A percentile compares a stretch with the other conserved stretches of the same genome.
Evolutionary conservation across 2,329 filamentous ascomycete species (phyloP).

Genomic region (Aureobasidium leucospermi): DNA sequence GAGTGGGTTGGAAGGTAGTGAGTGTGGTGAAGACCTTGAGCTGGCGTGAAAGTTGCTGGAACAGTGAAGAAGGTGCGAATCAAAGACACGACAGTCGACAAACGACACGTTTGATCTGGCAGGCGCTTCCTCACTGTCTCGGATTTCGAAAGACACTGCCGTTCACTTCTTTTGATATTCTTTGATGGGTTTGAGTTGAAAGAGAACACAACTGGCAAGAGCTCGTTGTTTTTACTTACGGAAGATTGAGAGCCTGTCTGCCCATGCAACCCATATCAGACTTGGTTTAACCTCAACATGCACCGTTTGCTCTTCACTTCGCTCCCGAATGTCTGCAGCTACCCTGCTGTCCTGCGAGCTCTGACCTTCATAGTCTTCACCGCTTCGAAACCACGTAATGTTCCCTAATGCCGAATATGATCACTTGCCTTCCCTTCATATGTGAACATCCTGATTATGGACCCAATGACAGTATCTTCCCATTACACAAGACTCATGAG

Average conservation of each 20-base stretch:
- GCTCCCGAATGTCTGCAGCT: conserved; percentile 1
- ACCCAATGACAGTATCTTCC: too few relatives aligned
- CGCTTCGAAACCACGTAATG: too few relatives aligned
- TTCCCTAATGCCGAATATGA: too few relatives aligned
- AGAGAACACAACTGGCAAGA: background rate
- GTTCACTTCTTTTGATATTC: background rate
- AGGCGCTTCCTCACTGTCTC: conserved; percentile 2
- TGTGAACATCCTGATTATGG: too few relatives aligned
- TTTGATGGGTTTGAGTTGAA: background rate
- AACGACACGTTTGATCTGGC: background rate
- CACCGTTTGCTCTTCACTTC: background rate
- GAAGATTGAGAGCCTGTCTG: background rate
- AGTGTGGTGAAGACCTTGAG: background rate
- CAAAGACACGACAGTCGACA: background rate
- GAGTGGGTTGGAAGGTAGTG: background rate
- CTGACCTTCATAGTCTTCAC: background rate
- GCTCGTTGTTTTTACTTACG: background rate
- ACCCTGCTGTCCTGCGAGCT: background rate
- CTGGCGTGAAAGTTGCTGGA: background rate
- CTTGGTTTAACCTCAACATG: background rate
- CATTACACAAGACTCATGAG: too few relatives aligned
- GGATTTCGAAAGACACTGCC: background rate
- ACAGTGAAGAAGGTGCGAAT: conserved; percentile 12
- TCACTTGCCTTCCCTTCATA: too few relatives aligned
- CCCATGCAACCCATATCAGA: background rate